Conservation (phyloP, 1,139 yeast species). For the Candida sp. region DNA sequence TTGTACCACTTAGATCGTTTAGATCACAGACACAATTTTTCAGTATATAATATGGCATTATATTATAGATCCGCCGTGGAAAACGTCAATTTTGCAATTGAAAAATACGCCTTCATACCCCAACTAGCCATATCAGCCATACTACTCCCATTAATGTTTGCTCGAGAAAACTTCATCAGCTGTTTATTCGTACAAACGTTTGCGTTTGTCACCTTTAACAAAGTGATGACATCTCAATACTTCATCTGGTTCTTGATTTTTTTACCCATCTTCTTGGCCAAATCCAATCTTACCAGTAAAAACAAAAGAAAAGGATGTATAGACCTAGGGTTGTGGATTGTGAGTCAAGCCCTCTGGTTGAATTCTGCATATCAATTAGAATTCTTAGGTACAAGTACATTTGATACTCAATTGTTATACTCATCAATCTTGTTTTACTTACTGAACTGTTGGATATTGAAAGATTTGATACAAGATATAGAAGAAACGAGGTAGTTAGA, state of each 20-base stretch:
- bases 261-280: slow-evolving; percentile 65
- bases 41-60: slow-evolving; percentile 75
- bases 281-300: slow-evolving; percentile 30
- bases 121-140: slow-evolving; percentile 64
- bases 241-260: slow-evolving; percentile 91
- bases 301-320: slow-evolving; percentile 29
- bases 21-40: slow-evolving; percentile 95
- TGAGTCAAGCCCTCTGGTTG: slow-evolving; percentile 77
- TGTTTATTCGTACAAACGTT: slow-evolving; percentile 86
- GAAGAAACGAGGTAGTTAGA: background rate
- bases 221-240: slow-evolving; percentile 92
- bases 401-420: slow-evolving; percentile 57
- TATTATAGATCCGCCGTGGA: slow-evolving; percentile 58
- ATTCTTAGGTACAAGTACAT: slow-evolving; percentile 68
- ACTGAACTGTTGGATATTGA: slow-evolving; percentile 63
- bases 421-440: slow-evolving; percentile 66
- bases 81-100: slow-evolving; percentile 18
- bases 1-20: slow-evolving; percentile 77
- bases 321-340: slow-evolving; percentile 57
- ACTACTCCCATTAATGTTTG: slow-evolving; percentile 57
- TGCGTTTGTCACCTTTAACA: slow-evolving; percentile 86
- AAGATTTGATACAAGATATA: slow-evolving; percentile 42
- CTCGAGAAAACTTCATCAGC: slow-evolving; percentile 51
- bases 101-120: slow-evolving; percentile 73
- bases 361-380: slow-evolving; percentile 76